Percentiles rank a stretch among this genome's conserved stretches.
These are phyloP conservation scores for Lactarius tabidus DNA, from an alignment of 768 basidiomycete species.

Conservation along the genomic window DNA sequence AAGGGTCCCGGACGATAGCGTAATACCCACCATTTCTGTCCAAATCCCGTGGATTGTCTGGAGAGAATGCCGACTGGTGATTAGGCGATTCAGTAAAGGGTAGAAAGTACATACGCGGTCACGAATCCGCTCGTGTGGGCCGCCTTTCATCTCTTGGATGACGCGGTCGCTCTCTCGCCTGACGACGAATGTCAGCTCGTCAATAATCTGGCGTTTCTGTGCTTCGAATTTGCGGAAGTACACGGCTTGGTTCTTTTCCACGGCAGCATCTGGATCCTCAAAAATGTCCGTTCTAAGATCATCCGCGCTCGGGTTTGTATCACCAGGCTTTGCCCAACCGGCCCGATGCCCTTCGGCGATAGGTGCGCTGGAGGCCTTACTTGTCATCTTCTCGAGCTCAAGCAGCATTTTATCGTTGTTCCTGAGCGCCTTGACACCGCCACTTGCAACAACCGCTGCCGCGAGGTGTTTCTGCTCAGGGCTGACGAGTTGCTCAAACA, in stretches of 20 bases:
- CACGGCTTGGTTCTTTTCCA: conserved; percentile 24
- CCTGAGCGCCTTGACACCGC: conserved; percentile 26
- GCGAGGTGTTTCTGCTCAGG: conserved; percentile 22
- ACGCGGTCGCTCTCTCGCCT: conserved; percentile 23
- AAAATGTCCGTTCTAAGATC: conserved; percentile 24
- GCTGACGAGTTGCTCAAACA: conserved; percentile 22
- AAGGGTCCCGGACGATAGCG: neutral
- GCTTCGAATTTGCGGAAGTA: conserved; percentile 28
- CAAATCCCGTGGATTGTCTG: conserved; percentile 16
- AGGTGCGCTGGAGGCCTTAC: neutral
- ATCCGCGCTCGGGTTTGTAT: neutral
- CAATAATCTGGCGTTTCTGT: conserved; percentile 21
- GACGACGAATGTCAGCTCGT: conserved; percentile 22
- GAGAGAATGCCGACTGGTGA: neutral
- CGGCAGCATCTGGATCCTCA: conserved; percentile 26
- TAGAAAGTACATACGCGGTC: neutral
- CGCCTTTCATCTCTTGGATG: conserved; percentile 26
- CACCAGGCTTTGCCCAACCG: neutral
- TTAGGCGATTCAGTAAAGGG: neutral
- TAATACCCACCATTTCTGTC: conserved; percentile 29
- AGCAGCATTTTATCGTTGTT: conserved; percentile 24
- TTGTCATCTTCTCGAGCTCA: conserved; percentile 25
- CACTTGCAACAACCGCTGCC: conserved; percentile 24
- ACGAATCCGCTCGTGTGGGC: conserved; percentile 27
- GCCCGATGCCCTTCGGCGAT: neutral